Evolutionary conservation across 768 basidiomycete species (phyloP).

Genomic region (Tricholoma hemisulphureum): DNA sequence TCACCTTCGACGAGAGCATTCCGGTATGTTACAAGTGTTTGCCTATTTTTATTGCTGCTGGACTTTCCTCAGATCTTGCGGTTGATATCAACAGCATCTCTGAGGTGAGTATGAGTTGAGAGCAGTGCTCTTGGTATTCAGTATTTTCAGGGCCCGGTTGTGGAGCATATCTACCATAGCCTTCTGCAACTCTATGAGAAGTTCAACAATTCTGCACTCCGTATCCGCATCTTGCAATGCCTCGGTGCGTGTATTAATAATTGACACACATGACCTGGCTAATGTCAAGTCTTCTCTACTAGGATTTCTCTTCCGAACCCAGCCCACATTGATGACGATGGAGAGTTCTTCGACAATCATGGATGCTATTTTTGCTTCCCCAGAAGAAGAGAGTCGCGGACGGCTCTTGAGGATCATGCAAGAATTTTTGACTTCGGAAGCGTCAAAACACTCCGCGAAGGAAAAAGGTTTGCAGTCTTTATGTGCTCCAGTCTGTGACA

Average conservation of each 20-base stretch:
- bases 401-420: conserved; percentile 85
- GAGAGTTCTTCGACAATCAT: conserved; percentile 79
- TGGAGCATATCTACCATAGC: conserved; percentile 77
- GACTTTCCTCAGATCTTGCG: conserved; percentile 44
- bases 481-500: not conserved
- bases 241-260: conserved; percentile 53
- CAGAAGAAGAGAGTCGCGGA: conserved; percentile 68
- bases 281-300: conserved; percentile 1
- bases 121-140: not conserved
- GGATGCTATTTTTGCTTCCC: conserved; percentile 81
- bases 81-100: conserved; percentile 59
- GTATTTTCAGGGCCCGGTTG: conserved; percentile 56
- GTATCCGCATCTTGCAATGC: conserved; percentile 78
- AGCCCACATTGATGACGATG: conserved; percentile 87
- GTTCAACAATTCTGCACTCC: conserved; percentile 54
- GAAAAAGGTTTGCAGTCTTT: conserved; percentile 53
- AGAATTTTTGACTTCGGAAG: conserved; percentile 85
- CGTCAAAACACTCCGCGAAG: conserved; percentile 69
- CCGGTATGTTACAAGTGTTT: conserved; percentile 43
- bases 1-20: conserved; percentile 56
- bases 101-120: conserved; percentile 35
- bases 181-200: conserved; percentile 74
- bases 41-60: not conserved
- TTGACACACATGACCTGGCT: not conserved
- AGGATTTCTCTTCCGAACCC: conserved; percentile 92